Evolutionary conservation across 805 yeast genomes (phyloP), one percentile per base, ranked within the genome.

Genomic region (Ogataea henricii): DNA sequence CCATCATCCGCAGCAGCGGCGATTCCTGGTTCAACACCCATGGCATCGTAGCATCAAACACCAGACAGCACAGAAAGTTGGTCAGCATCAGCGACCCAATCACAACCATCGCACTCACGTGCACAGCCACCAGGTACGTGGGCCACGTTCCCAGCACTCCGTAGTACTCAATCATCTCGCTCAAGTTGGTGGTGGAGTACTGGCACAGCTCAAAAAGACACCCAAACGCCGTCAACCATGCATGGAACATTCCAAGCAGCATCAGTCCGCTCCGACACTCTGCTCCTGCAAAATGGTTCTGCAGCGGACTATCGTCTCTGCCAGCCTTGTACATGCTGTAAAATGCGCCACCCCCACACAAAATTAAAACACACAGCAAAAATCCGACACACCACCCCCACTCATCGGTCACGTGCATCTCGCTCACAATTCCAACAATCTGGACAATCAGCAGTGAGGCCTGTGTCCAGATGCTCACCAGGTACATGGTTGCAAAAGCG

Each of bases 191-290:
- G n/a, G 62, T 57, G 4, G 62, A 57, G 37, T 57, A 57, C 30
- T 48, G 53, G 45, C 59, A 57, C 29, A 56, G 33, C 45, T 57
- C 62, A 40, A 57, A 54, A 12, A 57, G 46, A 44, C 62, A 57
- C 9, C 62, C 62, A 37, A 56, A 46, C 2, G 53, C 51, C 1
- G 57, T 52, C 16, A 56, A 36, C 57, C 57, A 56, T 7, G 51
- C 49, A 25, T 57, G 62, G 37, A 47, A 52, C 27, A 44, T 42
- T 18, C 40, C 38, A 4, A 56, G 38, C 29, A 51, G 40, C 39
- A 39, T 39, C 3, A 48, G 39, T 3, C 55, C 53, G 36, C 42
- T 47, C 3, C 37, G 44, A 16, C 45, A 17, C 20, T 53, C 54
- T 14, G 33, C 30, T 10, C 32, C 33, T 7, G 23, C 33, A 18